Base-by-base conservation (phyloP, 2,329 filamentous ascomycete genomes). In the Drechslerella coelobrocha region DNA sequence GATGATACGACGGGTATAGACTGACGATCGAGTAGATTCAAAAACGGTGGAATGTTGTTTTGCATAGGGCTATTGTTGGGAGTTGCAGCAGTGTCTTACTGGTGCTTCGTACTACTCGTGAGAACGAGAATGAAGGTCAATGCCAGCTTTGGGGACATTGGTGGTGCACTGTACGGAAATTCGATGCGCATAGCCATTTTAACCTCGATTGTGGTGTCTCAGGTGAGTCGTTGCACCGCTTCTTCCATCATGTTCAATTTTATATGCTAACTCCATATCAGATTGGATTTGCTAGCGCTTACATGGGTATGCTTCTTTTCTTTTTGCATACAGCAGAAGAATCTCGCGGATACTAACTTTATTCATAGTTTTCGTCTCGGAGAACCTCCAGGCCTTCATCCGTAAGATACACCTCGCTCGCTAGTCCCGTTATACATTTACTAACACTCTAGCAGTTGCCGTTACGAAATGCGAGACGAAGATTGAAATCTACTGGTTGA, bases 61-160 rank as follows among this genome's bases (percentile, higher is more conserved):
- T 96, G 92, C 76, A 96, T 95, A 77, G 74, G 95, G 55, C 89
- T 99, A 14, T 85, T 99, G n/a, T 82, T 99, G 21, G 85, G 84
- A 39, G 91, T 99, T 14, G 92, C 94, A 5, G 82, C 85, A 1
- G 82, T 99, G 68, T 97, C 92, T 78, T 99, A 96, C 80, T 96
- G 97, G 82, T 97, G 92, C 81, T 99, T 99, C 80, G 92, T 99
- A 43, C 84, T 99, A 12, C 85, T 99, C 29, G 92, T 97, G 73
- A 88, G 88, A 68, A 94, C 92, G 1, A 89, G 94, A 31, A 82
- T 96, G 52, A 89, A 86, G 77, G 86, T 97, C 26, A 89, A 92
- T 52, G 92, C 90, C n/a, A 97, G 94, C 0, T 99, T 97, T 80
- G 94, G 94, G 79, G 75, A 97, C 77, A 96, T 99, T 81, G 94